Conservation (phyloP, 2,329 filamentous ascomycete genomes). For the Diaporthe vaccinii region DNA sequence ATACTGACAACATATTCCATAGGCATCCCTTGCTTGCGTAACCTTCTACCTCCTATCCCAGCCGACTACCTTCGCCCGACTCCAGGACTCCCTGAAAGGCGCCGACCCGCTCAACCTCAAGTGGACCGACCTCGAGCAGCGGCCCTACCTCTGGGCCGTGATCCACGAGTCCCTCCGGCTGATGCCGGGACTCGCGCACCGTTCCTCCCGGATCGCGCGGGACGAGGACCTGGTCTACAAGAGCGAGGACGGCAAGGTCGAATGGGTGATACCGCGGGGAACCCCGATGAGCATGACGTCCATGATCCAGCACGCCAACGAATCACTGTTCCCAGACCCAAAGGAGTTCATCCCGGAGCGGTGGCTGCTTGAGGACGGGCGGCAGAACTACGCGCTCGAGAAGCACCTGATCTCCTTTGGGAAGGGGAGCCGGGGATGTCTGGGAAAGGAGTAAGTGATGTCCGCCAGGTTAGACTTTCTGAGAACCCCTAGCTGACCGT, state of each 20-base stretch:
- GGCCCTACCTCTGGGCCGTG: slow-evolving; percentile 45
- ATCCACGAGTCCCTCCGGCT: slow-evolving; percentile 45
- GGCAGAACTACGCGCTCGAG: slow-evolving; percentile 40
- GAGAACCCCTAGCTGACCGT: not conserved
- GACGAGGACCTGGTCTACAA: slow-evolving; percentile 35
- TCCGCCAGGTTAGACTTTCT: fast-evolving
- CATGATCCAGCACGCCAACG: slow-evolving; percentile 43
- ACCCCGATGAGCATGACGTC: slow-evolving; percentile 44
- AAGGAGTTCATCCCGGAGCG: slow-evolving; percentile 44
- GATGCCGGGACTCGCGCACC: slow-evolving; percentile 41
- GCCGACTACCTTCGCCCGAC: not conserved
- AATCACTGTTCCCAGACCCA: slow-evolving; percentile 43
- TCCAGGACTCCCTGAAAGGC: not conserved
- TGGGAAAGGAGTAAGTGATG: slow-evolving; percentile 46
- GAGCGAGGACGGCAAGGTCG: slow-evolving; percentile 20
- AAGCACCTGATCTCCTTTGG: slow-evolving; percentile 42
- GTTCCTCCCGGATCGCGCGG: slow-evolving; percentile 41
- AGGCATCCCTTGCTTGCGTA: slow-evolving; percentile 22
- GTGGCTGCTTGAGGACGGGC: slow-evolving; percentile 43
- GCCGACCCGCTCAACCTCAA: slow-evolving; percentile 34
- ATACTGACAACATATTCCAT: not conserved
- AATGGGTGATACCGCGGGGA: slow-evolving; percentile 44
- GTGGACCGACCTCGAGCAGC: slow-evolving; percentile 44
- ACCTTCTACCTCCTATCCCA: slow-evolving; percentile 28
- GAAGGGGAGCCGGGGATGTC: slow-evolving; percentile 45